Conservation (phyloP, 306 rosid species). For the Ormosia semicastrata region DNA sequence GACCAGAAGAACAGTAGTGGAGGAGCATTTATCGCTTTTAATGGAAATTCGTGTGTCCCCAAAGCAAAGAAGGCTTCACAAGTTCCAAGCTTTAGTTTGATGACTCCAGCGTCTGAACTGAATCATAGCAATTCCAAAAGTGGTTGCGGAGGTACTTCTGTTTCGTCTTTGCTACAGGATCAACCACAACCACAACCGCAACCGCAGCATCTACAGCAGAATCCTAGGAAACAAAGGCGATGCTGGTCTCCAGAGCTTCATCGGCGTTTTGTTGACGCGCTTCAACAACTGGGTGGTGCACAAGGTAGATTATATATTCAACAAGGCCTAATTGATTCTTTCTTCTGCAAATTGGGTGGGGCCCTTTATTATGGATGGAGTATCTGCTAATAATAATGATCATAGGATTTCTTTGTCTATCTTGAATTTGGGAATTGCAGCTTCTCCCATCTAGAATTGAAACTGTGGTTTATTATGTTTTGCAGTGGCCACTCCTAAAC, state of each 20-base stretch:
- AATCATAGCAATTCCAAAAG: conserved; percentile 35
- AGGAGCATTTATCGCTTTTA: conserved; percentile 48
- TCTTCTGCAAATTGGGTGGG: neutral
- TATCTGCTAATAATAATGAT: neutral
- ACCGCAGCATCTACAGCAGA: conserved; percentile 14
- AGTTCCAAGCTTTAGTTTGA: conserved; percentile 56
- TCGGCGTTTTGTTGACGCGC: conserved; percentile 69
- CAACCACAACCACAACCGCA: conserved; percentile 34
- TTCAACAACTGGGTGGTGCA: conserved; percentile 85
- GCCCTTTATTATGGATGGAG: too few relatives aligned
- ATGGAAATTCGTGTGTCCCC: conserved; percentile 31
- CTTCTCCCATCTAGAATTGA: neutral
- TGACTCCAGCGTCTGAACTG: conserved; percentile 51
- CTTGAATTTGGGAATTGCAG: too few relatives aligned
- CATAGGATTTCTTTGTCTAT: neutral
- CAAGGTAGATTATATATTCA: conserved; percentile 48
- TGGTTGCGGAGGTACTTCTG: conserved; percentile 44
- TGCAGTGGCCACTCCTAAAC: conserved; percentile 95
- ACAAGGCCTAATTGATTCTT: neutral
- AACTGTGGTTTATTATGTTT: conserved; percentile 23
- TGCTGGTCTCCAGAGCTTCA: conserved; percentile 93
- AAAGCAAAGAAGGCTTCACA: conserved; percentile 37
- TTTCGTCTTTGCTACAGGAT: conserved; percentile 40
- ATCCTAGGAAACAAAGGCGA: conserved; percentile 64
- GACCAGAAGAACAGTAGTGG: conserved; percentile 30